Percentiles rank a stretch among this genome's conserved stretches.
Evolutionary conservation across 768 basidiomycete genomes (phyloP).

Genomic region (Tulasnella sp.): DNA sequence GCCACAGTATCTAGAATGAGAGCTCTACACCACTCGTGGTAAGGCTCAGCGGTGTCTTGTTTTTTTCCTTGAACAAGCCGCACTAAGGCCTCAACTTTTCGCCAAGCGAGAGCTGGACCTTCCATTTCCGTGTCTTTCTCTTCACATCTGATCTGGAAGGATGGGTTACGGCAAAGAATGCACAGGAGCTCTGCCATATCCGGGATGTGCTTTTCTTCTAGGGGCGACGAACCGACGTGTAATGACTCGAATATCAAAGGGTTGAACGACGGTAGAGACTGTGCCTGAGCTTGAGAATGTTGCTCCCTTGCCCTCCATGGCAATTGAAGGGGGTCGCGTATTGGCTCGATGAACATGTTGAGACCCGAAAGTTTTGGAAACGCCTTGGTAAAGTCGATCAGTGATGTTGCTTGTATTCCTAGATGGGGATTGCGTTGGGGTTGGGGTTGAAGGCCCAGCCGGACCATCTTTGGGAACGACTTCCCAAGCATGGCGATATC

Average conservation of each 20-base stretch:
- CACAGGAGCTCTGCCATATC: background rate
- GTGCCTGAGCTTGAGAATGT: background rate
- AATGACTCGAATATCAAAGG: background rate
- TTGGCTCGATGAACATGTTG: background rate
- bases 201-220: background rate
- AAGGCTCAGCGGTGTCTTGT: background rate
- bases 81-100: background rate
- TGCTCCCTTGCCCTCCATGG: background rate
- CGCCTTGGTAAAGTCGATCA: background rate
- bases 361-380: background rate
- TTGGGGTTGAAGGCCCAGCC: background rate
- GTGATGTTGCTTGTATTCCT: background rate
- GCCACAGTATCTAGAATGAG: background rate
- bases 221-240: background rate
- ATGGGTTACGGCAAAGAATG: background rate
- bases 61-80: background rate
- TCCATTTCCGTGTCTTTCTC: background rate
- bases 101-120: background rate
- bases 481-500: background rate
- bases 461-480: background rate
- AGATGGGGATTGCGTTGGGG: background rate
- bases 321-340: background rate
- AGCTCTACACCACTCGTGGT: background rate
- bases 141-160: background rate
- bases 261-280: background rate